Evolutionary conservation across 2,329 filamentous ascomycete genomes (phyloP).

Genomic region (Clonostachys rosea): DNA sequence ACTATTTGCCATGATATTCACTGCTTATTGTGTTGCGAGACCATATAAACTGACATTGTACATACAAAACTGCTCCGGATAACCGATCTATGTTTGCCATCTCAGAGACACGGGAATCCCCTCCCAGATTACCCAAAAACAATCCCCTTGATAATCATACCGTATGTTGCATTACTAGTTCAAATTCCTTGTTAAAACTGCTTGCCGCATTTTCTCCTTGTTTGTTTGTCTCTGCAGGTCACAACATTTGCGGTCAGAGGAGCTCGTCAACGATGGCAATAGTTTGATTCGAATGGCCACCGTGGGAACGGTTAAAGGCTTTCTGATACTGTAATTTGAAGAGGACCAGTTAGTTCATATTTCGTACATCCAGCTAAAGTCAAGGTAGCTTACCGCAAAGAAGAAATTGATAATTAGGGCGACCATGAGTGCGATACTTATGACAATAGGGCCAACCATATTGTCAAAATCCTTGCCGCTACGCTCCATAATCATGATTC

Average conservation of each 20-base stretch:
- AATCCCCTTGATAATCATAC: too few species aligned
- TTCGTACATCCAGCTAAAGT: neutral
- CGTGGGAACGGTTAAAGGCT: conserved; percentile 20
- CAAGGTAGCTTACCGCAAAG: conserved; percentile 65
- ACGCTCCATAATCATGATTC: conserved; percentile 74
- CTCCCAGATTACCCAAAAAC: too few species aligned
- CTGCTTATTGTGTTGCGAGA: too few species aligned
- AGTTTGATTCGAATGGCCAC: neutral
- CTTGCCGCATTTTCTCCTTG: too few species aligned
- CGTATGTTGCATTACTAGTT: too few species aligned
- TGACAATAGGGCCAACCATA: conserved; percentile 74
- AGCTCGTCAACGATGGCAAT: conserved; percentile 19
- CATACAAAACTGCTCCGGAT: too few species aligned
- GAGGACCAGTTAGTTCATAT: neutral
- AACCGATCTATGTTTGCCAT: too few species aligned
- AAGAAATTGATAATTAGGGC: conserved; percentile 84
- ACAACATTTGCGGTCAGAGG: conserved; percentile 7
- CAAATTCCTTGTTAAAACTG: too few species aligned
- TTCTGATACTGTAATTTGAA: conserved; percentile 18
- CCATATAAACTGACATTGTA: too few species aligned
- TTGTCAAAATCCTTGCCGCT: conserved; percentile 95
- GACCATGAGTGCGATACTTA: conserved; percentile 72
- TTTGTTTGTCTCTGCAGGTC: too few species aligned
- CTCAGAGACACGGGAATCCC: too few species aligned
- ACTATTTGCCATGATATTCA: too few species aligned